Evolutionary conservation across 139 green algal species (phyloP), one percentile per base, ranked within the genome.

Genomic region (Asterochloris sp.): DNA sequence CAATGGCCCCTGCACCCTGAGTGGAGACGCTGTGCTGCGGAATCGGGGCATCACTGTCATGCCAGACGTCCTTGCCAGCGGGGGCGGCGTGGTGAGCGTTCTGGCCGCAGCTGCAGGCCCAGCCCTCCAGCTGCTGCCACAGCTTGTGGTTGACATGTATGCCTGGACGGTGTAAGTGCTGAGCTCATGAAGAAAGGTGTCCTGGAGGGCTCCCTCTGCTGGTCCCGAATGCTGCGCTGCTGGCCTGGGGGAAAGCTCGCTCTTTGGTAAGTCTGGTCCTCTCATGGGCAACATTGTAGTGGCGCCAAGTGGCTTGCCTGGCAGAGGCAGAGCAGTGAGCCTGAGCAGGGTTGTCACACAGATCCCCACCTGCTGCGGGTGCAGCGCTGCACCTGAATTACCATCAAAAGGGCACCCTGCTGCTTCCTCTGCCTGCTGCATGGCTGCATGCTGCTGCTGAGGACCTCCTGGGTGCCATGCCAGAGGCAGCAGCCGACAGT

Each of bases 91-190:
- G 96, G 29, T 90, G 90, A 0, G 92, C 96, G 38, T 94, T 85
- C 73, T 98, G 94, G 86, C 95, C 96, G 79, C 94, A 97, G 84
- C 96, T 92, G 91, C 93, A 96, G 13, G 92, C 97, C 87, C 96
- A 96, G 83, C 87, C 95, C 66, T 91, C 95, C 85, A 95, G 95
- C 84, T 93, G 95, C 87, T 91, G 78, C 76, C 83, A 63, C 29
- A 62, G 29, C 16, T 29, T 21, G 29, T 71, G 17, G 8, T 71
- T 4, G 4, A 10, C 4, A 71, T 24, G 21, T 4, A 24, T 71
- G 17, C 14, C 24, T 76, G 69, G 38, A 47, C 13, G 29, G 11
- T 28, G 14, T 54, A 0, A 15, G 28, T 28, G 19, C 69, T 16
- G n/a, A 75, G 19, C 69, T 28, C 16, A 75, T 14, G 10, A 74